Evolutionary conservation across 495 filamentous ascomycete species (phyloP).

Genomic region (Penicillium psychrofluorescens): DNA sequence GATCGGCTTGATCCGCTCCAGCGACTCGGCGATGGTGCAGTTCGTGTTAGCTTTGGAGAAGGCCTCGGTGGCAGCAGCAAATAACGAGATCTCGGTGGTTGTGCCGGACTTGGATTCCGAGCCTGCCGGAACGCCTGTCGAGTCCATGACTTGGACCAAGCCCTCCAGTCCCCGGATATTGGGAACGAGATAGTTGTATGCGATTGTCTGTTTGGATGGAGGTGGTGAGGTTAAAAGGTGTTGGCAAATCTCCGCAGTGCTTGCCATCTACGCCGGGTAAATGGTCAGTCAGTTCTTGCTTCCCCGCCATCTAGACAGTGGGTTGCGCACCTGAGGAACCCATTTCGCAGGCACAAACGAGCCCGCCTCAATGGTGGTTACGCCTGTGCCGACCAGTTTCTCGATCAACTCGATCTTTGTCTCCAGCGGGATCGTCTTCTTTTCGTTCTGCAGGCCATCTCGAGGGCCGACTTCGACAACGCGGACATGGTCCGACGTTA

Average conservation of each 20-base stretch:
- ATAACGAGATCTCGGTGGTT: slow-evolving; percentile 76
- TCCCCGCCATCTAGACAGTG: too few relatives aligned
- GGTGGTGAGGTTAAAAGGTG: slow-evolving; percentile 58
- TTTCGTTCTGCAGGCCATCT: slow-evolving; percentile 96
- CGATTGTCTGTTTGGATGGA: slow-evolving; percentile 54
- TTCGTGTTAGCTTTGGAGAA: slow-evolving; percentile 93
- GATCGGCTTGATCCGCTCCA: slow-evolving; percentile 68
- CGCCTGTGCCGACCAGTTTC: slow-evolving; percentile 73
- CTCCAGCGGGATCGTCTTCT: slow-evolving; percentile 65
- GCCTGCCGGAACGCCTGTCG: slow-evolving; percentile 33
- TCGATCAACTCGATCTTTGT: slow-evolving; percentile 84
- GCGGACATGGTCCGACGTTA: slow-evolving; percentile 46
- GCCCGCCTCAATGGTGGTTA: slow-evolving; percentile 86
- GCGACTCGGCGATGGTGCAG: slow-evolving; percentile 73
- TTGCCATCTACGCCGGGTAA: slow-evolving; percentile 65
- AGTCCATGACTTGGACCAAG: slow-evolving; percentile 37
- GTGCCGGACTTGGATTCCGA: slow-evolving; percentile 22
- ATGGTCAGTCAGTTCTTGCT: too few relatives aligned
- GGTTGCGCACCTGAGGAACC: slow-evolving; percentile 74
- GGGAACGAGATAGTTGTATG: slow-evolving; percentile 90
- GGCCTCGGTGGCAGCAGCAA: slow-evolving; percentile 84
- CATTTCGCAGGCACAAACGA: slow-evolving; percentile 96
- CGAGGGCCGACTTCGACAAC: slow-evolving; percentile 92
- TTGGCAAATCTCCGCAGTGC: slow-evolving; percentile 74
- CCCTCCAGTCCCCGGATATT: slow-evolving; percentile 74